phyloP scores from a whole-genome alignment of 139 green algal genomes.

The Yamagishiella unicocca region DNA sequence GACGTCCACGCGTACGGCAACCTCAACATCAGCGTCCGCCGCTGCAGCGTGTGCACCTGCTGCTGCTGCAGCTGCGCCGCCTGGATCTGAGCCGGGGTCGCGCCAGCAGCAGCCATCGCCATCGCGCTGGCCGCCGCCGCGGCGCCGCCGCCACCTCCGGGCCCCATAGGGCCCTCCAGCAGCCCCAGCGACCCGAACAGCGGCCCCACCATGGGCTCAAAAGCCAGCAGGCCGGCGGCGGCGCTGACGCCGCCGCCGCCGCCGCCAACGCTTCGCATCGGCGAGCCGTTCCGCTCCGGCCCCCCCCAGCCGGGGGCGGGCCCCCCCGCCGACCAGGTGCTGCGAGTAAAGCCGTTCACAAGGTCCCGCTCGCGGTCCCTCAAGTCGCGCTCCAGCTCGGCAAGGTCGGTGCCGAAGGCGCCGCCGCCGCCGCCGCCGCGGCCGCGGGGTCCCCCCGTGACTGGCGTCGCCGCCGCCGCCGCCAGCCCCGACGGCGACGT shows the following conservation, averaged over 20 bases:
- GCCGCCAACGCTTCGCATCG: background rate
- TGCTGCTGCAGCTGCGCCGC: conserved; percentile 4
- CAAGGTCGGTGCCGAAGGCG: background rate
- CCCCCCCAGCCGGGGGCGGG: background rate
- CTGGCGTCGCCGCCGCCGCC: background rate
- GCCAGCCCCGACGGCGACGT: background rate
- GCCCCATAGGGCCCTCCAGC: background rate
- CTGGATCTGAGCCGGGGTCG: background rate
- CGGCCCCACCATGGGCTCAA: conserved; percentile 16
- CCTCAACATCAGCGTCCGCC: conserved; percentile 34
- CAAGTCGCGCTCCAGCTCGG: conserved; percentile 24
- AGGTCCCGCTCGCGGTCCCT: conserved; percentile 15
- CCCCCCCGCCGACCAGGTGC: conserved; percentile 1
- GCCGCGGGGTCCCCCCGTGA: background rate
- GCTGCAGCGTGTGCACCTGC: conserved; percentile 45
- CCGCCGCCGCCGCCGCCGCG: background rate
- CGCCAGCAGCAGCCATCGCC: background rate
- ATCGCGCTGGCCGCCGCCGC: background rate
- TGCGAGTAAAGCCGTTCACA: background rate
- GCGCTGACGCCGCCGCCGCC: background rate
- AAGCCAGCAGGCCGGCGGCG: conserved; percentile 25
- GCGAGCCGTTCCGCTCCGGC: background rate
- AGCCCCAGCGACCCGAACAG: conserved; percentile 24
- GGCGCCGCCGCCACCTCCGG: background rate
- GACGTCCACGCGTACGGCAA: conserved; percentile 24